Evolutionary conservation across 371 early-diverging fungal genomes (phyloP).

Genomic region (Rhizopus sp.): DNA sequence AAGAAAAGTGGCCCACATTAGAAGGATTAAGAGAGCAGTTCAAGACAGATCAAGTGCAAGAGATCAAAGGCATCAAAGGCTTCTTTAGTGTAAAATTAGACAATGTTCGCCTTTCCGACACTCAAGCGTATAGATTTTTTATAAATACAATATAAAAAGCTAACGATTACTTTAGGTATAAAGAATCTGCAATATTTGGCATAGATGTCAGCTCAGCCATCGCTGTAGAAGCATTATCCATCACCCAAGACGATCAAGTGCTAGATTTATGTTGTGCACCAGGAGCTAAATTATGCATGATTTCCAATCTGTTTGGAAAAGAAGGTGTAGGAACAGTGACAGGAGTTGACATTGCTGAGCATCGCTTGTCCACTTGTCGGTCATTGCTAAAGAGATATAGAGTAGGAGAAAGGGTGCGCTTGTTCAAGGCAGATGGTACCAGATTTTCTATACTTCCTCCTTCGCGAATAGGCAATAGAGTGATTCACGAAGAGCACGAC

Average conservation of each 20-base stretch:
- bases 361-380: conserved; percentile 75
- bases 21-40: conserved; percentile 49
- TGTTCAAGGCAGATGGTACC: conserved; percentile 84
- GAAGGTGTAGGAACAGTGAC: conserved; percentile 80
- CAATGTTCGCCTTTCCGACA: conserved; percentile 41
- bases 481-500: conserved; percentile 10
- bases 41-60: conserved; percentile 32
- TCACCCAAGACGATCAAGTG: conserved; percentile 69
- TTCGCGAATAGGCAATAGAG: conserved; percentile 25
- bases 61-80: conserved; percentile 29
- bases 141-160: too few relatives aligned
- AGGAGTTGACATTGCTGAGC: conserved; percentile 85
- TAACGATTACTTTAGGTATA: conserved; percentile 25
- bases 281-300: conserved; percentile 84
- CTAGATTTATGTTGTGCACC: conserved; percentile 83
- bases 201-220: conserved; percentile 87
- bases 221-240: conserved; percentile 60
- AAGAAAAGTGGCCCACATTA: conserved; percentile 35
- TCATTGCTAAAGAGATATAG: conserved; percentile 68
- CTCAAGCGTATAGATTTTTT: conserved; percentile 26
- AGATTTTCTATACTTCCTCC: conserved; percentile 79
- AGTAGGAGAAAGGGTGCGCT: conserved; percentile 55
- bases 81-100: conserved; percentile 37
- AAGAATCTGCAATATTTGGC: conserved; percentile 64
- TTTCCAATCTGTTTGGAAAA: conserved; percentile 67